Evolutionary conservation across 805 yeast species (phyloP), one percentile per base, ranked within the genome.

Genomic region (Komagataella phaffii): DNA sequence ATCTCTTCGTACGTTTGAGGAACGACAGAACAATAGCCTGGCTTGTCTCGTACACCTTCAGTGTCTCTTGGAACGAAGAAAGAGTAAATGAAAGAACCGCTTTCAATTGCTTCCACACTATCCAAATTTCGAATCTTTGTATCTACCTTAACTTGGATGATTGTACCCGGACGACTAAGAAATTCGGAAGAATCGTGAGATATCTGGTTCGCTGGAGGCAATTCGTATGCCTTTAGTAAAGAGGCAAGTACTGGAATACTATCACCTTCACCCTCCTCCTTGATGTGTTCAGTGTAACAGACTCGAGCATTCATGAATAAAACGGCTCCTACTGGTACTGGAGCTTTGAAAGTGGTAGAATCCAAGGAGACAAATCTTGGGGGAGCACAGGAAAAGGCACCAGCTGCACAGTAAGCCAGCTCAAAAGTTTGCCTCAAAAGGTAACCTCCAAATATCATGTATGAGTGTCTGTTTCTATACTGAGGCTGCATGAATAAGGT

Each of bases 401-500:
- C 96, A 6, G 96, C 88, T 17, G 91, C 80, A 67, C 96, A 88
- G 64, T 89, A 90, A 1, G 96, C 97, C 60, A 90, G 77, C 65
- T 90, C 98, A 64, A 90, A 90, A 2, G 96, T 81, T 68, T 89
- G 96, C 66, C 96, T 80, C 73, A 90, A 77, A 61, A 90, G 71
- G 61, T 90, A 90, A 24, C 98, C 98, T 59, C 98, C 98, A 66
- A 90, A 90, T 48, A 90, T 87, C 88, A 89, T 88, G 68, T 85
- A 88, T 3, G 95, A 85, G 64, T 90, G 96, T 64, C 96, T 79
- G 71, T 90, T 90, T 68, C 97, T 80, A 70, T 89, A 90, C 70
- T 90, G 97, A 1, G 97, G 97, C 68, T 90, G 97, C 91, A 90
- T 91, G 67, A 89, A 81, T 60, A 83, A 76, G 6, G 96, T 87